Percentiles rank a stretch among this genome's conserved stretches.
Conservation (phyloP, 169 alveolate genomes). For the Eimeria sp. region DNA sequence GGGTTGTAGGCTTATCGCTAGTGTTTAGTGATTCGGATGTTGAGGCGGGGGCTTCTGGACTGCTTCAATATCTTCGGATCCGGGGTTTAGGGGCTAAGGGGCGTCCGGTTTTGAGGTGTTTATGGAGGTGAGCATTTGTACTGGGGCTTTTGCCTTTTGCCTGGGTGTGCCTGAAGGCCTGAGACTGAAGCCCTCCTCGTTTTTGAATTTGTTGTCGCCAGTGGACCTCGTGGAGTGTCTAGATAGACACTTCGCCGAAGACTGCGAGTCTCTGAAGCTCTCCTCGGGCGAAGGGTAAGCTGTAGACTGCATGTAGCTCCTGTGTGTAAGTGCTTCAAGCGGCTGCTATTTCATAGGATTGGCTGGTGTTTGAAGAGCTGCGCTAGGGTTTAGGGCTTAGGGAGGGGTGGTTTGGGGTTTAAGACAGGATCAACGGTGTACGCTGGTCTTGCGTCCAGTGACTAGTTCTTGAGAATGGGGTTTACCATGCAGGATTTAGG, state of each 20-base stretch:
- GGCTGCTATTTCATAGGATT: background rate
- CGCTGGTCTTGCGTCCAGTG: background rate
- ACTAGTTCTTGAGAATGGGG: background rate
- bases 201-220: constrained; percentile 29
- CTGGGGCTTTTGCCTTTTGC: background rate
- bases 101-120: background rate
- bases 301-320: background rate
- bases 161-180: constrained; percentile 14
- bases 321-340: background rate
- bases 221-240: constrained; percentile 81
- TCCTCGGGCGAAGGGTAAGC: constrained; percentile 82
- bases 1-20: background rate
- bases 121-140: background rate
- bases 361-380: background rate
- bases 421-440: background rate
- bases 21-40: too few species aligned
- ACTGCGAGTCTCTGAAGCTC: constrained; percentile 80
- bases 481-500: background rate
- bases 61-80: background rate
- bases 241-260: constrained; percentile 76
- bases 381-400: background rate
- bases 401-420: background rate
- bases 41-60: too few species aligned
- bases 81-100: background rate
- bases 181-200: constrained; percentile 73